Evolutionary conservation across 345 rosid genomes (phyloP), one percentile per base, ranked within the genome.

Genomic region (Microthlaspi erraticum): DNA sequence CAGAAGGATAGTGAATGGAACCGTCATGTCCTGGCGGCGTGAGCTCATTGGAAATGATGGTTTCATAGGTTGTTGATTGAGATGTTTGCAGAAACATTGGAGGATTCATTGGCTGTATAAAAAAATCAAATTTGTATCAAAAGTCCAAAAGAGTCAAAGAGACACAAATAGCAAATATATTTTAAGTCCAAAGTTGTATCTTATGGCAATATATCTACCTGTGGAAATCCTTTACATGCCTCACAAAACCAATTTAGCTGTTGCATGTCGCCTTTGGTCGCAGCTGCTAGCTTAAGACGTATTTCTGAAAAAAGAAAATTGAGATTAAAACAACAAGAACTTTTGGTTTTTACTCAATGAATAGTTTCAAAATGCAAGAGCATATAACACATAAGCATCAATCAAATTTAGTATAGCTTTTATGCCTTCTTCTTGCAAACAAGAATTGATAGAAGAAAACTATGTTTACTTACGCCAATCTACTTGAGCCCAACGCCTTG

Each of bases 141-240:
- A 33, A 2, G 43, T 10, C 3, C 10, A 12, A 56, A 39, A 16
- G 61, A 56, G 29, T 23, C 29, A 23, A 23, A 23, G 31, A 52
- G 2, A 45, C 29, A 55, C 26, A 33, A 33, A 10, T 53, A 54
- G 12, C 12, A 55, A 33, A 33, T 55, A 33, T 55, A 11, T 31
- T 29, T 26, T 26, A 3, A 55, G n/a, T 55, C 42, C 8, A 16
- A 16, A 55, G 12, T 55, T 32, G 60, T 55, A 9, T 14, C 42
- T 33, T 55, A 32, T 34, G 57, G 48, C 2, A 12, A 37, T 19
- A 34, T 85, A 26, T 26, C 26, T 23, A 94, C 99, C 96, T 80
- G 95, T 31, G 96, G 83, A 62, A 84, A 85, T 79, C 99, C 98
- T 81, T 89, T 89, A 88, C 99, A 94, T 26, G 97, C 92, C 80